phyloP scores from a whole-genome alignment of 1,284 basidiomycete species.

The Boletus semigastroideus region DNA sequence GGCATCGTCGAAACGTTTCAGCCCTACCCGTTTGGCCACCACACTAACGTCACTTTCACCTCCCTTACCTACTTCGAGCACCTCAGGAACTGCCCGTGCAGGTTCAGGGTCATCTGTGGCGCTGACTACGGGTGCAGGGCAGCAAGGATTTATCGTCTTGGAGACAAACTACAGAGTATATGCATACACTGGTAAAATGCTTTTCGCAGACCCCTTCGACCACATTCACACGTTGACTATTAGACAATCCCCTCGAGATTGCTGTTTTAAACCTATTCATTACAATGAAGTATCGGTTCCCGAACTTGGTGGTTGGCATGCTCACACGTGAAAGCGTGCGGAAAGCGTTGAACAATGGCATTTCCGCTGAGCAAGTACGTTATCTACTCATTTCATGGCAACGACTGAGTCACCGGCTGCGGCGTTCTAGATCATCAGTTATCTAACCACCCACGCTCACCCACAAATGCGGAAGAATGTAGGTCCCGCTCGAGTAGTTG shows the following conservation, averaged over 20 bases:
- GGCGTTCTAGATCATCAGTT: slow-evolving; percentile 82
- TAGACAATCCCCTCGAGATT: slow-evolving; percentile 94
- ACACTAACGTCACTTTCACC: slow-evolving; percentile 86
- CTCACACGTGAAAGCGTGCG: slow-evolving; percentile 96
- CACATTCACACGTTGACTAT: slow-evolving; percentile 20
- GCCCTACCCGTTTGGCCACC: slow-evolving; percentile 94
- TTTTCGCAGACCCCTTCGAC: slow-evolving; percentile 1
- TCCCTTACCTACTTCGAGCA: slow-evolving; percentile 62
- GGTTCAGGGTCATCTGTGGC: slow-evolving; percentile 24
- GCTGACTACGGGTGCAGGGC: slow-evolving; percentile 48
- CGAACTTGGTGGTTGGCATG: slow-evolving; percentile 93
- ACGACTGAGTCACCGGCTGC: slow-evolving; percentile 11
- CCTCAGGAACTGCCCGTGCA: slow-evolving; percentile 37
- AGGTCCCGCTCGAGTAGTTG: slow-evolving; percentile 26
- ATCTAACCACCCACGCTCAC: slow-evolving; percentile 93
- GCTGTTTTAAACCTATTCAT: slow-evolving; percentile 96
- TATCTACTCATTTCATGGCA: slow-evolving; percentile 14
- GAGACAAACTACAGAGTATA: slow-evolving; percentile 99
- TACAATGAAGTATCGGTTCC: slow-evolving; percentile 89
- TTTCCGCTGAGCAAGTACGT: slow-evolving; percentile 90
- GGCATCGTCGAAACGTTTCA: slow-evolving; percentile 78
- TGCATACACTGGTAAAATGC: slow-evolving; percentile 85
- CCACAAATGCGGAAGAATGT: slow-evolving; percentile 97
- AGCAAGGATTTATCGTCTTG: slow-evolving; percentile 90
- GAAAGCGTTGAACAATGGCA: slow-evolving; percentile 91